phyloP scores from a whole-genome alignment of 148 eudicot species.

The Amaranthus hypochondriacus region DNA sequence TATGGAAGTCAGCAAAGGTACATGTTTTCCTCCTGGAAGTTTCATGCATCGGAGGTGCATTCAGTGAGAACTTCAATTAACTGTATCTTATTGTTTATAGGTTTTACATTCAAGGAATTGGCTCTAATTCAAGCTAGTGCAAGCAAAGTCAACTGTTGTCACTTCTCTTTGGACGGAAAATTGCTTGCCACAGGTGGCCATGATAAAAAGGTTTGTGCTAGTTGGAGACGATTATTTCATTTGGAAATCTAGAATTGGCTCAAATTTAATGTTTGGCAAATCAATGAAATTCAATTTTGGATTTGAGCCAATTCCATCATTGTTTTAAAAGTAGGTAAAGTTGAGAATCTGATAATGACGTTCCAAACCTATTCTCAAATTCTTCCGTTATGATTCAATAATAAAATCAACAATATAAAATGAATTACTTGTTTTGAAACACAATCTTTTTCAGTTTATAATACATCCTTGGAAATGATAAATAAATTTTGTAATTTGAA shows the following conservation, averaged over 20 bases:
- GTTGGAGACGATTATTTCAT: neutral
- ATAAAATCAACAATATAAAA: too few relatives aligned
- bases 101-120: slow-evolving; percentile 40
- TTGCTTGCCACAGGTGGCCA: slow-evolving; percentile 85
- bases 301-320: too few relatives aligned
- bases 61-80: neutral
- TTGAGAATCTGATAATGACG: too few relatives aligned
- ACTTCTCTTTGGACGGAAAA: slow-evolving; percentile 82
- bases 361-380: too few relatives aligned
- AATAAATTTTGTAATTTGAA: slow-evolving; percentile 8
- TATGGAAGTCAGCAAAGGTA: slow-evolving; percentile 57
- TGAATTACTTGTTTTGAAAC: too few relatives aligned
- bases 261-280: too few relatives aligned
- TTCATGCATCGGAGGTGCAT: neutral
- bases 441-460: neutral
- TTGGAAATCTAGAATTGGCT: too few relatives aligned
- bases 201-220: slow-evolving; percentile 62
- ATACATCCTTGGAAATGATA: neutral
- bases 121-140: slow-evolving; percentile 40
- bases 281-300: too few relatives aligned
- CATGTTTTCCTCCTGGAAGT: neutral
- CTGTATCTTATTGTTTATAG: slow-evolving; percentile 15
- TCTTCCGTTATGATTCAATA: too few relatives aligned
- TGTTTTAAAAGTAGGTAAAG: too few relatives aligned
- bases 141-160: slow-evolving; percentile 65